Base-by-base conservation (phyloP, 306 rosid genomes). In the Trichosanthes truncata region DNA sequence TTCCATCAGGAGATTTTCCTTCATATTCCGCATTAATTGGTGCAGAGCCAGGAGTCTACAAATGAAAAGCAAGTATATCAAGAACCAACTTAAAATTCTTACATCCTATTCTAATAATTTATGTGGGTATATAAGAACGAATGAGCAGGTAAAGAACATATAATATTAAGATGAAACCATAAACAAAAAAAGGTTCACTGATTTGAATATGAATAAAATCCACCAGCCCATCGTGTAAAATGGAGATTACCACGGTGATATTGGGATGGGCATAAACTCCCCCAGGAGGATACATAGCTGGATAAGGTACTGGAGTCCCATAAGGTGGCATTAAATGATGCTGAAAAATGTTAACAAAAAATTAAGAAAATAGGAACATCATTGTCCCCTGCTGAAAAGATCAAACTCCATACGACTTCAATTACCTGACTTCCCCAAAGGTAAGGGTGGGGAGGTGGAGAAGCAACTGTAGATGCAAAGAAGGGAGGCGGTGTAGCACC, bases 291-390 rank as follows among this genome's bases (percentile, higher is more conserved):
- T 93, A 96, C 9, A 96, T 57, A 80, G 99, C 96, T 66, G 94
- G 93, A 81, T 93, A 96, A 1, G 97, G 99, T 73, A 96, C 94
- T 12, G 98, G 99, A 33, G 98, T 90, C 73, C 99, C 99, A 82
- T 96, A 96, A 9, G 97, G 98, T 0, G 97, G 90, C 79, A 96
- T 96, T 79, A 96, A 75, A 78, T 88, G 97, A 84, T 92, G 98
- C 99, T 96, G 97, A 61, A 87, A 88, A 80, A 43, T 46, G 35
- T 15, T 13, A 10, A 62, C 74, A 41, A 6, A 45, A 46, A 56
- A 76, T 56, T 76, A n/a, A 56, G 21, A 56, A 59, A 78, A 29
- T 17, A 73, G 36, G 3, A 77, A 36, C 36, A 38, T 21, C 9
- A 40, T 25, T 23, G 86, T 45, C 80, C 60, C 65, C 35, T 35